Percentiles rank a stretch among this genome's conserved stretches.
phyloP scores from a whole-genome alignment of 1,284 basidiomycete species.

The Stygiomarasmius scandens region DNA sequence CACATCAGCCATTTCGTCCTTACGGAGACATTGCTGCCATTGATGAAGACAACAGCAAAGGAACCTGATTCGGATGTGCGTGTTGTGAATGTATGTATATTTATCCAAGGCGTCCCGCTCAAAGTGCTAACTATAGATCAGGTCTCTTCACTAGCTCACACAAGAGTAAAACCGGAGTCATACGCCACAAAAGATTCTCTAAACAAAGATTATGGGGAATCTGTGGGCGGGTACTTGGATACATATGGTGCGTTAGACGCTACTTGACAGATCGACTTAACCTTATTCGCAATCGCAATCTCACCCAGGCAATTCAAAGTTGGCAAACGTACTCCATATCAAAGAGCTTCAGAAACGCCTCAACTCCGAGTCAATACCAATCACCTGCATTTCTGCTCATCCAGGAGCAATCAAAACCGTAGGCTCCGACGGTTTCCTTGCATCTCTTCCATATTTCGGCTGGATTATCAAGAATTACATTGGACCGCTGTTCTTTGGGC shows the following conservation, averaged over 20 bases:
- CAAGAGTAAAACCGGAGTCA: background rate
- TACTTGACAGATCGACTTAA: no score
- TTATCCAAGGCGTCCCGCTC: background rate
- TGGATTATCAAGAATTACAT: background rate
- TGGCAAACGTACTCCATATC: constrained; percentile 6
- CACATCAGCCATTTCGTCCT: constrained; percentile 7
- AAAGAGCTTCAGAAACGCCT: constrained; percentile 5
- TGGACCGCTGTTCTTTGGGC: background rate
- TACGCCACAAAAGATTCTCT: background rate
- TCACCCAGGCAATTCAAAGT: constrained; percentile 1
- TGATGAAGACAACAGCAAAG: constrained; percentile 5
- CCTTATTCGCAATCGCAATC: background rate
- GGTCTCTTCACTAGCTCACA: background rate
- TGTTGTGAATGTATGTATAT: background rate
- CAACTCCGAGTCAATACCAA: background rate
- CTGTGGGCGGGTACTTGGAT: background rate
- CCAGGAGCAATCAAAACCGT: background rate
- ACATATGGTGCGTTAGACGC: background rate
- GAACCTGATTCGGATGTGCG: constrained; percentile 3
- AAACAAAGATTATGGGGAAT: constrained; percentile 5
- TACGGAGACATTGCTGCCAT: constrained; percentile 2
- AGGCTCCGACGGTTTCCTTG: background rate
- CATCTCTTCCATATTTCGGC: background rate
- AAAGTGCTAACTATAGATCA: background rate
- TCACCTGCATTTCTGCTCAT: constrained; percentile 5